Evolutionary conservation across 2,329 filamentous ascomycete species (phyloP).

Genomic region (Phialophora verrucosa): DNA sequence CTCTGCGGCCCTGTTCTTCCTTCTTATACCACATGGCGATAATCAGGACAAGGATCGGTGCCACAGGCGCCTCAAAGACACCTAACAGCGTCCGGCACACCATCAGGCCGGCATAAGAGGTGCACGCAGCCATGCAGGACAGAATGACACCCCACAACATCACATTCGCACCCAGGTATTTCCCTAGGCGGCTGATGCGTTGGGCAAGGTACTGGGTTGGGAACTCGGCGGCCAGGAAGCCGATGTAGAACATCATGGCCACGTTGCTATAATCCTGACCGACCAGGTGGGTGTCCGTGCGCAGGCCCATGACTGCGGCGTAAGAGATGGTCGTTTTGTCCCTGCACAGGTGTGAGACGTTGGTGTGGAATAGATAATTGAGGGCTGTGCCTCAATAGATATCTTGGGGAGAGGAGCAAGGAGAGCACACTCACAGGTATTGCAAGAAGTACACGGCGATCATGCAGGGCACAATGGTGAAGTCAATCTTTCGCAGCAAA

Average conservation of each 20-base stretch:
- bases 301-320: slow-evolving; percentile 64
- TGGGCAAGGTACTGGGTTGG: slow-evolving; percentile 48
- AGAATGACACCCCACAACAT: slow-evolving; percentile 53
- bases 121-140: slow-evolving; percentile 51
- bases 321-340: slow-evolving; percentile 52
- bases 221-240: slow-evolving; percentile 52
- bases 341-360: background rate
- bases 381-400: background rate
- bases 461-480: slow-evolving; percentile 43
- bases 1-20: slow-evolving; percentile 42
- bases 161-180: slow-evolving; percentile 33
- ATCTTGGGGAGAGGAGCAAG: background rate
- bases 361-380: background rate
- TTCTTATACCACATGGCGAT: slow-evolving; percentile 60
- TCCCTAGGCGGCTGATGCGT: slow-evolving; percentile 41
- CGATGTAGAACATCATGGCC: slow-evolving; percentile 62
- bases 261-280: slow-evolving; percentile 60
- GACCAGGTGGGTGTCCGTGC: slow-evolving; percentile 56
- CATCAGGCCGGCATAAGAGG: slow-evolving; percentile 53
- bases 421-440: slow-evolving; percentile 35
- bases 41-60: slow-evolving; percentile 59
- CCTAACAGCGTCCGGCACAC: slow-evolving; percentile 56
- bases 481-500: slow-evolving; percentile 44
- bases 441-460: slow-evolving; percentile 44
- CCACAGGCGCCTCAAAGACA: slow-evolving; percentile 56